Evolutionary conservation across 352 stramenopile genomes (phyloP).

Genomic region (Globisporangium cederbergense): DNA sequence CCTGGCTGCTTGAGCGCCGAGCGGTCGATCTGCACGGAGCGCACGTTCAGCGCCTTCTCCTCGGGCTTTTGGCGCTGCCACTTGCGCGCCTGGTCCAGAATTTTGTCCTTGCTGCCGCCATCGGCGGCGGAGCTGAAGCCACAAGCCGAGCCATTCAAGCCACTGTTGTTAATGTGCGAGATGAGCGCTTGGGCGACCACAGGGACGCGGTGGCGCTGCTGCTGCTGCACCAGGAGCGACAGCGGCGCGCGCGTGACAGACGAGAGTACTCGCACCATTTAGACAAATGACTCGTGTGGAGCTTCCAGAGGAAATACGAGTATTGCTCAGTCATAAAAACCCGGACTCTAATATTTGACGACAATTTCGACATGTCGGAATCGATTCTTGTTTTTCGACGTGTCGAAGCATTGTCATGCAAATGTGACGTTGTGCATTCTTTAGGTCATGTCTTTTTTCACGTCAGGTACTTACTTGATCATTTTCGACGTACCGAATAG

Average conservation of each 20-base stretch:
- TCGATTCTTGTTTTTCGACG: too few relatives aligned
- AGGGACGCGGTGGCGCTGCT: background rate
- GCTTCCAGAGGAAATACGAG: too few relatives aligned
- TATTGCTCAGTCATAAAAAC: too few relatives aligned
- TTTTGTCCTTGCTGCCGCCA: conserved; percentile 13
- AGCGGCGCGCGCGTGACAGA: background rate
- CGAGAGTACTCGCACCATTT: conserved; percentile 8
- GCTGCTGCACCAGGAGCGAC: conserved; percentile 4
- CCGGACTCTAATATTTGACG: too few relatives aligned
- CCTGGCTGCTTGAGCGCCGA: conserved; percentile 67
- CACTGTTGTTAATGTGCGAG: background rate
- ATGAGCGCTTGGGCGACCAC: background rate
- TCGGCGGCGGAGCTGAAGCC: conserved; percentile 19
- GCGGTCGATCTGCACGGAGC: conserved; percentile 64
- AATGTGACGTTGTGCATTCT: too few relatives aligned
- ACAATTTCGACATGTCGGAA: too few relatives aligned
- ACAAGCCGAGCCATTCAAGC: background rate
- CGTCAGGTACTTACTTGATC: too few relatives aligned
- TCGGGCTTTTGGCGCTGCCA: conserved; percentile 50
- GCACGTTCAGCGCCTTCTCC: conserved; percentile 42
- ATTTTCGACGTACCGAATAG: too few relatives aligned
- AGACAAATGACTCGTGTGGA: background rate
- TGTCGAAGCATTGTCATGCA: too few relatives aligned
- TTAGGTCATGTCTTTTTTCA: too few relatives aligned
- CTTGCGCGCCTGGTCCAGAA: conserved; percentile 51